Percentiles rank a stretch among this genome's conserved stretches.
These are phyloP conservation scores for Termitomyces sp. DNA, from an alignment of 768 basidiomycete genomes.

Conservation along the genomic window DNA sequence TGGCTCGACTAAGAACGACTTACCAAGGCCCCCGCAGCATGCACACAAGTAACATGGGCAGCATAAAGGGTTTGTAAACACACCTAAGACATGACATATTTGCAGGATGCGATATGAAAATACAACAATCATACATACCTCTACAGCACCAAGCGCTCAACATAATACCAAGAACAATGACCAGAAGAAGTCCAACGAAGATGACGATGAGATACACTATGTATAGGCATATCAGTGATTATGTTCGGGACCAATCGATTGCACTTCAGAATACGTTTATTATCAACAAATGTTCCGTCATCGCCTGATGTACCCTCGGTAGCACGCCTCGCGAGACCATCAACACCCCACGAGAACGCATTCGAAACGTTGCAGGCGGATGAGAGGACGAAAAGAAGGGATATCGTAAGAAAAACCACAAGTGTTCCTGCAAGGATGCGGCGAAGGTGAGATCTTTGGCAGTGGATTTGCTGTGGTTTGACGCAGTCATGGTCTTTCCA, in stretches of 20 bases:
- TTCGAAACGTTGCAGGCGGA: slow-evolving; percentile 23
- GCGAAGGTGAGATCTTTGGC: slow-evolving; percentile 11
- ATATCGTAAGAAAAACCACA: slow-evolving; percentile 24
- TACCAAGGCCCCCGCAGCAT: slow-evolving; percentile 66
- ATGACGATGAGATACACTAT: slow-evolving; percentile 60
- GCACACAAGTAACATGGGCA: slow-evolving; percentile 72
- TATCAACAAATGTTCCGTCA: slow-evolving; percentile 29
- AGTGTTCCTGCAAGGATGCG: slow-evolving; percentile 31
- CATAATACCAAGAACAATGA: slow-evolving; percentile 49
- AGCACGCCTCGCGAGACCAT: slow-evolving; percentile 28
- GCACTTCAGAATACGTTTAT: slow-evolving; percentile 31
- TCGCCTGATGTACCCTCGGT: slow-evolving; percentile 12
- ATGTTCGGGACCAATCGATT: not conserved
- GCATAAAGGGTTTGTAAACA: slow-evolving; percentile 59
- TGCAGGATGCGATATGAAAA: not conserved
- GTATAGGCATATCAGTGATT: not conserved
- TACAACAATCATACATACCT: slow-evolving; percentile 35
- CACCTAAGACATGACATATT: slow-evolving; percentile 24
- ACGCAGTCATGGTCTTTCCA: not conserved
- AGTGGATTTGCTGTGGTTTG: not conserved
- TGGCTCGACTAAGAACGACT: slow-evolving; percentile 6
- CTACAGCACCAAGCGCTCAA: slow-evolving; percentile 64
- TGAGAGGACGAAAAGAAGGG: slow-evolving; percentile 24
- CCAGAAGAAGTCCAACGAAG: slow-evolving; percentile 58
- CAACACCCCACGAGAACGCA: slow-evolving; percentile 16